Percentiles rank a stretch among this genome's conserved stretches.
Evolutionary conservation across 2,329 filamentous ascomycete species (phyloP).

Genomic region (Parastagonospora avenae): DNA sequence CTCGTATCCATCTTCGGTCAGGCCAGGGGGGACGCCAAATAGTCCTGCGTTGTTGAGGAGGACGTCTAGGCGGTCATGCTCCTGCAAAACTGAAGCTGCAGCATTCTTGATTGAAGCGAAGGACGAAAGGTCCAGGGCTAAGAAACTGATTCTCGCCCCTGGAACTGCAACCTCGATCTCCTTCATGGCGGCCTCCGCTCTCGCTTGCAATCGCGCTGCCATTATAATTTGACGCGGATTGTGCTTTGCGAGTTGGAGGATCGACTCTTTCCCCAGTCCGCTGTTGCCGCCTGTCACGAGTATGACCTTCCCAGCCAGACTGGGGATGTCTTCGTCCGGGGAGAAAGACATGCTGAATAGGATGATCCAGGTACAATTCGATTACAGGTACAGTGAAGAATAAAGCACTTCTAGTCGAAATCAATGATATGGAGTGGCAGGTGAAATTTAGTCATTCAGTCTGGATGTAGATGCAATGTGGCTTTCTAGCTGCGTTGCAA

Average conservation of each 20-base stretch:
- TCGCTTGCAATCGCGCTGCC: background rate
- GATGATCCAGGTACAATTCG: too few relatives aligned
- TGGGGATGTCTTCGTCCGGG: background rate
- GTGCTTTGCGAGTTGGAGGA: background rate
- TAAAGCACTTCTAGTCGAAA: too few relatives aligned
- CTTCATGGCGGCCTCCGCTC: background rate
- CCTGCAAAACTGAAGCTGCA: background rate
- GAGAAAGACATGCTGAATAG: background rate
- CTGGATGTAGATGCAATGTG: too few relatives aligned
- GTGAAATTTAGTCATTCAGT: too few relatives aligned
- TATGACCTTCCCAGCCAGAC: background rate
- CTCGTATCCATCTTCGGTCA: slow-evolving; percentile 53
- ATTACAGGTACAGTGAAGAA: too few relatives aligned
- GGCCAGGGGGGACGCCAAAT: slow-evolving; percentile 21
- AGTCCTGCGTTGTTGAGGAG: slow-evolving; percentile 52
- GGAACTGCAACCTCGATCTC: background rate
- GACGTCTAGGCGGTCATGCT: slow-evolving; percentile 26
- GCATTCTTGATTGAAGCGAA: background rate
- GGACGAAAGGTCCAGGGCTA: background rate
- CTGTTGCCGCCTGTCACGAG: background rate
- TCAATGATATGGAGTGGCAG: too few relatives aligned
- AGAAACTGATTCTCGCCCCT: background rate
- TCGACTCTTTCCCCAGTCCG: background rate
- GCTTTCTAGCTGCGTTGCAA: too few relatives aligned
- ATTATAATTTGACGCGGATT: background rate